Evolutionary conservation across 805 yeast species (phyloP).

Genomic region (Pichia eremophila): DNA sequence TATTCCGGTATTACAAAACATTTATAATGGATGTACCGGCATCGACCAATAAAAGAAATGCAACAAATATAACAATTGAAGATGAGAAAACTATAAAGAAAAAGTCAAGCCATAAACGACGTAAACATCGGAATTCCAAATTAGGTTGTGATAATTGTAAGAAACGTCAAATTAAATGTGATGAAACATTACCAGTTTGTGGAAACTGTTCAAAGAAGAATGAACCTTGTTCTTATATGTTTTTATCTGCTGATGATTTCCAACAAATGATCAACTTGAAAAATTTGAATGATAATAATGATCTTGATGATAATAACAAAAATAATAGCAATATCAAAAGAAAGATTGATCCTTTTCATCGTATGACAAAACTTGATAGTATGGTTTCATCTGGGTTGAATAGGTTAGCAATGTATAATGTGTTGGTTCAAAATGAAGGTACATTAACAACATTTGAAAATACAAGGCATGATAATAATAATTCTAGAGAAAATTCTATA

Average conservation of each 20-base stretch:
- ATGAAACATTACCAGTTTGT: conserved; percentile 20
- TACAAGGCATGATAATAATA: too few relatives aligned
- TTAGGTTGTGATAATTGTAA: conserved; percentile 22
- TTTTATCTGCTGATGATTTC: neutral
- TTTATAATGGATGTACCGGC: neutral
- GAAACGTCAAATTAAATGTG: conserved; percentile 23
- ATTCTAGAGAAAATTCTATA: too few relatives aligned
- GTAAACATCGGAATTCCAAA: conserved; percentile 39
- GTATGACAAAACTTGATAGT: too few relatives aligned
- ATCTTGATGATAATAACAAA: neutral
- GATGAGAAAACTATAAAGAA: conserved; percentile 24
- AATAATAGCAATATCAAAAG: neutral
- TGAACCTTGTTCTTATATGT: conserved; percentile 5
- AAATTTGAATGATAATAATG: neutral
- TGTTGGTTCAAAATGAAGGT: too few relatives aligned
- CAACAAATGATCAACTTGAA: neutral
- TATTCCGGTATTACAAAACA: too few relatives aligned
- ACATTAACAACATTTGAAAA: too few relatives aligned
- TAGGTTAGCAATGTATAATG: too few relatives aligned
- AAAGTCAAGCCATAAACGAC: neutral
- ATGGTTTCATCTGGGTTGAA: too few relatives aligned
- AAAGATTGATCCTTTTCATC: neutral
- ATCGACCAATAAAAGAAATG: neutral
- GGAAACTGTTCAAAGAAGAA: conserved; percentile 15
- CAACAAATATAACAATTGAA: neutral